Percentiles rank a stretch among this genome's conserved stretches.
Evolutionary conservation across 805 yeast species (phyloP).

Genomic region (Wickerhamiella alocasiicola): DNA sequence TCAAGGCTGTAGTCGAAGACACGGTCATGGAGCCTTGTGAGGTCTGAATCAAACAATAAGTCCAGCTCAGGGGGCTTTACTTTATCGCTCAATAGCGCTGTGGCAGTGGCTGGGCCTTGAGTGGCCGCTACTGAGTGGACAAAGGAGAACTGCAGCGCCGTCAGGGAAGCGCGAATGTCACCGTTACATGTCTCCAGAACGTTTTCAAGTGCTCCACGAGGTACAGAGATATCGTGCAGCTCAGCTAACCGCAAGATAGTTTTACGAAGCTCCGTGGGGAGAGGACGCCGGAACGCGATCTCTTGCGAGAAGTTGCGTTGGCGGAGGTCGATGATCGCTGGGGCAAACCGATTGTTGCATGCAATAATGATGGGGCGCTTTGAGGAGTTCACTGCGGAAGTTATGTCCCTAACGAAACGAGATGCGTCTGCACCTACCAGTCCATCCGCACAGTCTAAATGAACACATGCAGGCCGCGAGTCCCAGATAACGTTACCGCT

Average conservation of each 20-base stretch:
- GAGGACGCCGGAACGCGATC: slow-evolving; percentile 2
- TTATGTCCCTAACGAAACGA: background rate
- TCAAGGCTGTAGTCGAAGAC: slow-evolving; percentile 7
- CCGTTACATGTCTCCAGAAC: background rate
- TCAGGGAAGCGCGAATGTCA: slow-evolving; percentile 10
- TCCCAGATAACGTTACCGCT: slow-evolving; percentile 7
- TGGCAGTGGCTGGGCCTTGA: background rate
- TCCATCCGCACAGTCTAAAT: slow-evolving; percentile 10
- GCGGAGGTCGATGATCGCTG: slow-evolving; percentile 5
- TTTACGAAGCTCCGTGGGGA: slow-evolving; percentile 3
- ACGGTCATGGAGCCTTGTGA: slow-evolving; percentile 2
- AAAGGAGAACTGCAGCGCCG: slow-evolving; percentile 6
- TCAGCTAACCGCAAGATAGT: background rate
- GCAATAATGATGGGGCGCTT: slow-evolving; percentile 8
- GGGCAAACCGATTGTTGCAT: slow-evolving; percentile 2
- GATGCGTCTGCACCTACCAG: slow-evolving; percentile 4
- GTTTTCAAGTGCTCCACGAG: background rate
- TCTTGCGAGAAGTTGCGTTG: background rate
- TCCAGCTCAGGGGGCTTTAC: background rate
- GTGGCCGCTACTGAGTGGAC: slow-evolving; percentile 1
- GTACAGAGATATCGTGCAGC: background rate
- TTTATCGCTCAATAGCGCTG: background rate
- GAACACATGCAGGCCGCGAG: slow-evolving; percentile 10
- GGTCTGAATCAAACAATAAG: background rate
- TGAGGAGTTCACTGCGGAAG: background rate